phyloP scores from a whole-genome alignment of 768 basidiomycete genomes.

The Mycena leptocephala region DNA sequence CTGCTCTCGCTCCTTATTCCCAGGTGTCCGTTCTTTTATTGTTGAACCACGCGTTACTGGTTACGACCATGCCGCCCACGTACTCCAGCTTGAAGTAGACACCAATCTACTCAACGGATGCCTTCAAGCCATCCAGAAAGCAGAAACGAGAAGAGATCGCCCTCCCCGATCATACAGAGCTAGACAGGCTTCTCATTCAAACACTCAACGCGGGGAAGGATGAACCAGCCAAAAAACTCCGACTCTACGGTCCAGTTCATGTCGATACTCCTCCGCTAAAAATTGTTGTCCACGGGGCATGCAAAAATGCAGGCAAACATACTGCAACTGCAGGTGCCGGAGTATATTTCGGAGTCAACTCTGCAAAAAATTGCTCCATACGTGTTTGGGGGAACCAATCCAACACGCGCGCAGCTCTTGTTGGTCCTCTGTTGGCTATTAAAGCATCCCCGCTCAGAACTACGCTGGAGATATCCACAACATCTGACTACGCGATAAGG shows the following conservation, averaged over 20 bases:
- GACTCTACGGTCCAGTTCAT: background rate
- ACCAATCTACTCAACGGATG: background rate
- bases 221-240: background rate
- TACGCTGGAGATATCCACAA: background rate
- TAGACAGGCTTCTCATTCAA: background rate
- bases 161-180: background rate
- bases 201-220: background rate
- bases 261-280: background rate
- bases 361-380: background rate
- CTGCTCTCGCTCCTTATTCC: background rate
- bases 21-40: background rate
- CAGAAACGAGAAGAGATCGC: background rate
- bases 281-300: background rate
- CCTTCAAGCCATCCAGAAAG: background rate
- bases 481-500: constrained; percentile 12
- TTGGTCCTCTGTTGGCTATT: background rate
- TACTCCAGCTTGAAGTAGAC: background rate
- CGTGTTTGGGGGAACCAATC: background rate
- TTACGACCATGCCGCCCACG: background rate
- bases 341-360: background rate
- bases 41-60: background rate
- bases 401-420: background rate
- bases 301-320: background rate
- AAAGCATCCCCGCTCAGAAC: background rate
- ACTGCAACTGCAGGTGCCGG: background rate